These are phyloP conservation scores for Ogataea siamensis DNA, from an alignment of 805 yeast species.

Conservation along the genomic window DNA sequence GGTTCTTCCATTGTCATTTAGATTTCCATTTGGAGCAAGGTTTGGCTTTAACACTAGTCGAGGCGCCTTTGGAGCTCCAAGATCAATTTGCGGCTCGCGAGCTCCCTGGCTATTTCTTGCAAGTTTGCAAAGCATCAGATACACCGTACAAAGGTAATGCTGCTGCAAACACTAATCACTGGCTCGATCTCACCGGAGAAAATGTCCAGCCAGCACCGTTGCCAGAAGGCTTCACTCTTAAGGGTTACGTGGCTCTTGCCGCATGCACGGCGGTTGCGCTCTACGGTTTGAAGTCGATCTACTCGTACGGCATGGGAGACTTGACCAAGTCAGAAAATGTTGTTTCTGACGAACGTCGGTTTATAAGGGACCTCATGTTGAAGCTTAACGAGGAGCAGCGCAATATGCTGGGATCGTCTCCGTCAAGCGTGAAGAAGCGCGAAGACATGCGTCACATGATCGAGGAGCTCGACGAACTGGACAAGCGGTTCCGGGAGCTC, in stretches of 20 bases:
- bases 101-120: conserved; percentile 48
- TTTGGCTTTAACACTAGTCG: conserved; percentile 66
- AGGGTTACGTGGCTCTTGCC: conserved; percentile 64
- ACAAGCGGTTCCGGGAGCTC: conserved; percentile 18
- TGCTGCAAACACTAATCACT: conserved; percentile 57
- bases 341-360: conserved; percentile 16
- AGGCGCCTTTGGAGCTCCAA: conserved; percentile 60
- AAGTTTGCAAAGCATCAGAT: conserved; percentile 46
- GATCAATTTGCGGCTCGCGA: conserved; percentile 31
- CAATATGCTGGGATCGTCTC: conserved; percentile 1
- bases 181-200: conserved; percentile 61
- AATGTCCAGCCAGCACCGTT: conserved; percentile 57
- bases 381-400: conserved; percentile 18
- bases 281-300: conserved; percentile 58
- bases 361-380: conserved; percentile 15
- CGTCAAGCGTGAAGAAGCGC: conserved; percentile 6
- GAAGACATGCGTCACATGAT: conserved; percentile 18
- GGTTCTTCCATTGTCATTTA: conserved; percentile 92
- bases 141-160: conserved; percentile 63
- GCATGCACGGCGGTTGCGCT: conserved; percentile 55
- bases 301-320: conserved; percentile 65
- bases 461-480: conserved; percentile 24
- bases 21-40: conserved; percentile 88
- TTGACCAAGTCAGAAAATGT: conserved; percentile 44
- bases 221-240: conserved; percentile 67